Evolutionary conservation across 2,329 filamentous ascomycete genomes (phyloP).

Genomic region (Cercospora sesami): DNA sequence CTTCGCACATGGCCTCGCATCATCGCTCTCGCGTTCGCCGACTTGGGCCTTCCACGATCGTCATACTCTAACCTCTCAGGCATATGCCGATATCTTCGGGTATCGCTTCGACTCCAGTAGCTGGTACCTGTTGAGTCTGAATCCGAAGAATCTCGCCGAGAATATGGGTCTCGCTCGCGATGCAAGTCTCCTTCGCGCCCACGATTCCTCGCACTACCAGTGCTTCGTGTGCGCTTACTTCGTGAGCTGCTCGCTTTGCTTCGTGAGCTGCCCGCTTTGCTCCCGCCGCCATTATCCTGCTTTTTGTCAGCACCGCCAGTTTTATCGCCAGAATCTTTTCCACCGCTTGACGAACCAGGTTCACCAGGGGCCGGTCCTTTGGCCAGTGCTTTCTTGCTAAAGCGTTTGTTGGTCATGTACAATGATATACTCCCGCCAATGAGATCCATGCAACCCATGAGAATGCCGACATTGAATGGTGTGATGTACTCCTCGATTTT

Average conservation of each 20-base stretch:
- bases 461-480: constrained; percentile 23
- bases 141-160: constrained; percentile 7
- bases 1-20: neutral
- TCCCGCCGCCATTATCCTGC: constrained; percentile 12
- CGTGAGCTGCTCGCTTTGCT: neutral
- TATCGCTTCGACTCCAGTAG: constrained; percentile 6
- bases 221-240: constrained; percentile 1
- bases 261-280: constrained; percentile 1
- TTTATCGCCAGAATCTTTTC: constrained; percentile 2
- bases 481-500: constrained; percentile 21
- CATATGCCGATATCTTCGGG: constrained; percentile 11
- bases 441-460: constrained; percentile 26
- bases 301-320: constrained; percentile 13
- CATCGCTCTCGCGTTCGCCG: neutral
- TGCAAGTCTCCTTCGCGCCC: neutral
- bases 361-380: constrained; percentile 15
- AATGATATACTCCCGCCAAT: constrained; percentile 22
- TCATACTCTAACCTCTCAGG: constrained; percentile 13
- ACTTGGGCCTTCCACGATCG: constrained; percentile 3
- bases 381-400: constrained; percentile 22
- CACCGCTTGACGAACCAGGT: constrained; percentile 11
- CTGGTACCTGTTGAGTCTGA: constrained; percentile 5
- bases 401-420: constrained; percentile 26
- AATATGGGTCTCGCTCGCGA: constrained; percentile 5
- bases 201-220: constrained; percentile 5